Evolutionary conservation across 352 stramenopile species (phyloP).

Genomic region (Phytophthora idaei): DNA sequence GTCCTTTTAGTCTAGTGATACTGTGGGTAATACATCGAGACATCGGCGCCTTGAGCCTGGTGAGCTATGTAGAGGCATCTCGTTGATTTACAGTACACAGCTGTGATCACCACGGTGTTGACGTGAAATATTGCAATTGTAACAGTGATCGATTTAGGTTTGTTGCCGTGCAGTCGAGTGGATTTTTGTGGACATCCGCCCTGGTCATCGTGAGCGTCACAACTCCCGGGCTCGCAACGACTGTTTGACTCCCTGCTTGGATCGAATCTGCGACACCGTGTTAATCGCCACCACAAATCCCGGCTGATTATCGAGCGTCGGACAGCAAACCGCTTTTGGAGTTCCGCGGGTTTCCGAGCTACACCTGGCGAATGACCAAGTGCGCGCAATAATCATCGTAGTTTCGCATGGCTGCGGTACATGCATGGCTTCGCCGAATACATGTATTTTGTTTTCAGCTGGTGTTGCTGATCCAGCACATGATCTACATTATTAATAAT

Average conservation of each 20-base stretch:
- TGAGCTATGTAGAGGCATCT: too few relatives aligned
- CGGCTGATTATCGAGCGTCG: constrained; percentile 1
- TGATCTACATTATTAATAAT: too few relatives aligned
- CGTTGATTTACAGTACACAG: too few relatives aligned
- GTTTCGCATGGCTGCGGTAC: background rate
- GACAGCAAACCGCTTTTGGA: constrained; percentile 10
- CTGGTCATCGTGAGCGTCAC: background rate
- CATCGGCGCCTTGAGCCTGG: too few relatives aligned
- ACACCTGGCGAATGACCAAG: too few relatives aligned
- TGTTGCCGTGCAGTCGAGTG: background rate
- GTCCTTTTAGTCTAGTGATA: too few relatives aligned
- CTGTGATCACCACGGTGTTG: too few relatives aligned
- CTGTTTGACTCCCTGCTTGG: background rate
- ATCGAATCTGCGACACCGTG: background rate
- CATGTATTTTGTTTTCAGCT: background rate
- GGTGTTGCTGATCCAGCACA: background rate
- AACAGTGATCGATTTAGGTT: background rate
- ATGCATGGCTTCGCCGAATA: background rate
- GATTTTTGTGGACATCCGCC: constrained; percentile 3
- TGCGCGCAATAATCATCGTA: background rate
- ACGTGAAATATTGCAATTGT: too few relatives aligned
- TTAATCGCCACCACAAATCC: constrained; percentile 13
- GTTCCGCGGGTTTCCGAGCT: background rate
- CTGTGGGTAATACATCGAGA: too few relatives aligned
- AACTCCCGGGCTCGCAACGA: too few relatives aligned